Base-by-base conservation (phyloP, 805 yeast genomes). In the Lipomyces sp. region DNA sequence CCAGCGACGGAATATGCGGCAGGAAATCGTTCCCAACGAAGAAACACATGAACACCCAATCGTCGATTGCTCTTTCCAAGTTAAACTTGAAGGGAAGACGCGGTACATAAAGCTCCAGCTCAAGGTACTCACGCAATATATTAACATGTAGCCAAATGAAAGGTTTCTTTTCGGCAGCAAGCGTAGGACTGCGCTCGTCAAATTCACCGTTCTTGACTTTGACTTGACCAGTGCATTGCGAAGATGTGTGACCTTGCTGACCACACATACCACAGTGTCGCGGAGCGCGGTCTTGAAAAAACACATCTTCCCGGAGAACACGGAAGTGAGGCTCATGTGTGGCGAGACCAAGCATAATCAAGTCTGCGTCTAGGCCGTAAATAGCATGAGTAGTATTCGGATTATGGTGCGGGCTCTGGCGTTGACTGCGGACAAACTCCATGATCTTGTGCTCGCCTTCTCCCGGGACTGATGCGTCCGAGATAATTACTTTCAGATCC, bases 361-460 rank as follows among this genome's bases (percentile, higher is more conserved):
- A 84, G 80, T 95, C 99, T 1, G 99, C 99, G 82, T 95, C 99
- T 71, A 95, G 82, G 37, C 99, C 99, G 77, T 95, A 96, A 65
- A 95, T 93, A 77, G 96, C 91, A 78, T 95, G 99, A n/a, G 87
- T 83, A 1, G 97, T 93, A 76, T 95, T 94, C 62, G 98, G 97
- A 75, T 91, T 85, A 77, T 94, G 90, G 75, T 87, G 87, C 0
- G 96, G 90, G 72, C 90, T 95, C 53, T 89, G 85, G 72, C 98
- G 83, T 76, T 93, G 98, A 53, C 90, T 85, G 74, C 99, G 86
- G 64, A 95, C 90, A 76, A 93, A 95, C 74, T 90, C 92, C 99
- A 95, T 95, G 73, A 95, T 88, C 77, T 95, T 95, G 80, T 95
- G 99, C 78, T 95, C 99, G 76, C 99, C 99, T 83, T 95, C 99